phyloP scores from a whole-genome alignment of 805 yeast species.

The Jamesozyma hellenica region DNA sequence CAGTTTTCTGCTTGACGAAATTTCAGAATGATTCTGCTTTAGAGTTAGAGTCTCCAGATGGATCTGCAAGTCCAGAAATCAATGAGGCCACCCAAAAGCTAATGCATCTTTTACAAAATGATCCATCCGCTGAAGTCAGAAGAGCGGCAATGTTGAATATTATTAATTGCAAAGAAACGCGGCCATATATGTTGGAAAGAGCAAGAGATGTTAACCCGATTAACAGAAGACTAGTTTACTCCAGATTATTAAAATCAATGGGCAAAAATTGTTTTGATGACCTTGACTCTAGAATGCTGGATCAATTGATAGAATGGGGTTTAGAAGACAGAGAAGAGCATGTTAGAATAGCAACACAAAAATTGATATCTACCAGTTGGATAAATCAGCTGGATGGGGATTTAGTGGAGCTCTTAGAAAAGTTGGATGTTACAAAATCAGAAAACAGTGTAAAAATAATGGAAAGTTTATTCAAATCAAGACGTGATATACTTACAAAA shows the following conservation, averaged over 20 bases:
- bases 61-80: conserved; percentile 2
- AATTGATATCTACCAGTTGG: conserved; percentile 68
- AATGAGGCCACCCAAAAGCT: conserved; percentile 36
- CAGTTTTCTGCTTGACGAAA: conserved; percentile 66
- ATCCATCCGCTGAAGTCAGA: conserved; percentile 80
- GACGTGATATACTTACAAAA: conserved; percentile 52
- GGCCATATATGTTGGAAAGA: conserved; percentile 58
- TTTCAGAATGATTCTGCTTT: conserved; percentile 51
- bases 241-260: conserved; percentile 56
- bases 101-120: conserved; percentile 53
- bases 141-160: conserved; percentile 72
- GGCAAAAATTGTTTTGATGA: conserved; percentile 44
- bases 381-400: conserved; percentile 57
- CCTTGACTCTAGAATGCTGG: conserved; percentile 39
- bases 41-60: conserved; percentile 9
- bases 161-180: conserved; percentile 42
- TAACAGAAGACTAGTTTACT: conserved; percentile 64
- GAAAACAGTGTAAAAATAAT: conserved; percentile 60
- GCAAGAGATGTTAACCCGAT: conserved; percentile 69
- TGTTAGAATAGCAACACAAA: conserved; percentile 62
- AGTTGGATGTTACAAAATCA: conserved; percentile 60
- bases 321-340: conserved; percentile 71
- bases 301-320: conserved; percentile 71
- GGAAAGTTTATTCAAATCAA: conserved; percentile 46
- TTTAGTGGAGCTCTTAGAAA: conserved; percentile 58